Evolutionary conservation across 768 basidiomycete species (phyloP).

Genomic region (Russula sp.): DNA sequence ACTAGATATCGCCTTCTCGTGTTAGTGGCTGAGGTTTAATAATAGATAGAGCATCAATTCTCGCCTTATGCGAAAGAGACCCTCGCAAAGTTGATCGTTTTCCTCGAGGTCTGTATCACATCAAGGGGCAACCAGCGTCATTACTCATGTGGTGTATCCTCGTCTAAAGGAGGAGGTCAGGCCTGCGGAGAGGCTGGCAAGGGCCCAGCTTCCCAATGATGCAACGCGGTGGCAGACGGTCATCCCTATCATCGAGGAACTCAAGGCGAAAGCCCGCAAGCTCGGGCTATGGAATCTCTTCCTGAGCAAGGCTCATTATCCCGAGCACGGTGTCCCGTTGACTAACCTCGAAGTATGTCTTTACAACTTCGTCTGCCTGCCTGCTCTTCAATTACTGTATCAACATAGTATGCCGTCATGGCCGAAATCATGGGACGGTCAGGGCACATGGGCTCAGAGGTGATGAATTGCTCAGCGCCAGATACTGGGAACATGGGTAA

Average conservation of each 20-base stretch:
- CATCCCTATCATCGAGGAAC: constrained; percentile 70
- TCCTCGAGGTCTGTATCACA: constrained; percentile 58
- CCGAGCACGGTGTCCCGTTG: constrained; percentile 79
- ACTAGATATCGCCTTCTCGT: no score
- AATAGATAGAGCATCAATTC: constrained; percentile 86
- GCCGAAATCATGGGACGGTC: constrained; percentile 89
- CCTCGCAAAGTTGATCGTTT: constrained; percentile 72
- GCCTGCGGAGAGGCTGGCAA: constrained; percentile 70
- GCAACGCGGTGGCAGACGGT: constrained; percentile 76
- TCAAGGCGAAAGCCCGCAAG: constrained; percentile 82
- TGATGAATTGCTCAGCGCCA: constrained; percentile 90
- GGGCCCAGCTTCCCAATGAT: constrained; percentile 75
- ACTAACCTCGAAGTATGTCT: constrained; percentile 80
- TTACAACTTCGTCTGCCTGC: not conserved
- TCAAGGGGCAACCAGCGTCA: no score
- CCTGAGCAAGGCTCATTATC: constrained; percentile 90
- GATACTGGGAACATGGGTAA: constrained; percentile 98
- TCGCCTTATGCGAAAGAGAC: constrained; percentile 83
- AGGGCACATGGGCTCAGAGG: constrained; percentile 76
- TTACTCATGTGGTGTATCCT: not conserved
- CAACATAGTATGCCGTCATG: constrained; percentile 83
- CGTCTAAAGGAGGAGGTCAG: constrained; percentile 70
- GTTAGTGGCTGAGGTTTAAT: constrained; percentile 11
- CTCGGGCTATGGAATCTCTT: constrained; percentile 97
- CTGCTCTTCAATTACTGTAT: not conserved